Conservation (phyloP, 257 asterid genomes). For the Solanum gracilifrons region DNA sequence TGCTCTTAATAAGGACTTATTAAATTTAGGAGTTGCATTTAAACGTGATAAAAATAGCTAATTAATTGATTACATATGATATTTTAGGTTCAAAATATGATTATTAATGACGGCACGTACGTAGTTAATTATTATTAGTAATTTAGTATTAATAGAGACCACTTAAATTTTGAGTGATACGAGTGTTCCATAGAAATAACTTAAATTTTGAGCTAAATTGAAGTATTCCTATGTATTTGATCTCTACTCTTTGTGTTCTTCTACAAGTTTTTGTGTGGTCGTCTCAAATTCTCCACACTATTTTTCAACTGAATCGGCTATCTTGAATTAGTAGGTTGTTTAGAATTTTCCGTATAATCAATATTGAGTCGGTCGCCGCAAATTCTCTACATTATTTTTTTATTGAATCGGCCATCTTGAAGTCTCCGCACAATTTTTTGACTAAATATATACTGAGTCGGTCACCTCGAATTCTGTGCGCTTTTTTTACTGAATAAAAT, state of each 20-base stretch:
- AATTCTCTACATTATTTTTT: too few relatives aligned
- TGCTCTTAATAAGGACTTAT: too few relatives aligned
- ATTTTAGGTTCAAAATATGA: too few relatives aligned
- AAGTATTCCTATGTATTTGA: background rate
- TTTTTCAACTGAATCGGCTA: background rate
- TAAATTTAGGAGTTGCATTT: too few relatives aligned
- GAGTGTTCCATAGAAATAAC: background rate
- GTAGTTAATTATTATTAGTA: too few relatives aligned
- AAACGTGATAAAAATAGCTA: too few relatives aligned
- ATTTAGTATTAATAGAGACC: background rate
- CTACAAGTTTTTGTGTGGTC: background rate
- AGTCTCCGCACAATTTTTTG: background rate
- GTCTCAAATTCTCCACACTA: background rate
- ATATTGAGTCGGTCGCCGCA: fast-evolving
- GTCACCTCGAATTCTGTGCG: too few relatives aligned
- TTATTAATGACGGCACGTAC: too few relatives aligned
- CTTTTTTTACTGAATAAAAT: too few relatives aligned
- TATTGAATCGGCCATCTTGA: background rate
- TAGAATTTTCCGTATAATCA: too few relatives aligned
- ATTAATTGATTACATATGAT: too few relatives aligned
- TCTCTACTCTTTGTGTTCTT: too few relatives aligned
- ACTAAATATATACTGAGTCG: background rate
- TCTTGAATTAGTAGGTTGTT: background rate
- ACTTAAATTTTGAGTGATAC: background rate
- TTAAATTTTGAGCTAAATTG: background rate